Base-by-base conservation (phyloP, 495 filamentous ascomycete species). In the Tuber magnatum region DNA sequence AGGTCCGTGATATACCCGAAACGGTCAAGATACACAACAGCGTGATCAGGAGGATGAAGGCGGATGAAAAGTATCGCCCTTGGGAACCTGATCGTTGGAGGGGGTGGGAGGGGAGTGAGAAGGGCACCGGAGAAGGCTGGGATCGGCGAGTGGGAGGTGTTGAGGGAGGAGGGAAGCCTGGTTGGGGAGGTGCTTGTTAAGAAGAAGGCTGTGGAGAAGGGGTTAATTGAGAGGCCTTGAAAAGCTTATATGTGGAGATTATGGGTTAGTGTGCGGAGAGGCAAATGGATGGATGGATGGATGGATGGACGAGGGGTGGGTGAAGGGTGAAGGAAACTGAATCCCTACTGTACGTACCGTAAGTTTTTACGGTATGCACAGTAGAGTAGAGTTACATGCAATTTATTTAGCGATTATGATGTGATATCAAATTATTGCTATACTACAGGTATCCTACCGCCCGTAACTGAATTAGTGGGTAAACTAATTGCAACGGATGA, bases 61-160 rank as follows among this genome's bases (percentile, higher is more conserved):
- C 86, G 10, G 85, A 94, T 76, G 80, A 72, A 0, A 84, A 80
- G 0, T 97, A 95, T 79, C 86, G 93, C 0, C 93, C 93, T 0
- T n/a, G 93, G 92, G 0, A 97, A 97, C 79, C 82, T 95, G 71
- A 91, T 96, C 68, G 82, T 93, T 18, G 92, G 93, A 22, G 93
- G 93, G 2, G 93, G 93, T 18, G 93, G 93, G 1, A 85, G 92
- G 35, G 93, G 92, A 3, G 84, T 89, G 0, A 85, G 87, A 38
- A 79, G 76, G 24, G 93, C 93, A 0, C 90, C 92, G 0, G 82
- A 85, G 24, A 81, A 89, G 51, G 80, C 86, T 70, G 91, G 91
- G 1, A 93, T 89, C 70, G 93, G 92, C 0, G 86, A 93, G 22
- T 97, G 93, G 93, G 87, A 87, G 3, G 87, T 92, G 35, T 83